These are phyloP conservation scores for Lignosus rhinocerotis DNA, from an alignment of 1,284 basidiomycete genomes.

Conservation along the genomic window DNA sequence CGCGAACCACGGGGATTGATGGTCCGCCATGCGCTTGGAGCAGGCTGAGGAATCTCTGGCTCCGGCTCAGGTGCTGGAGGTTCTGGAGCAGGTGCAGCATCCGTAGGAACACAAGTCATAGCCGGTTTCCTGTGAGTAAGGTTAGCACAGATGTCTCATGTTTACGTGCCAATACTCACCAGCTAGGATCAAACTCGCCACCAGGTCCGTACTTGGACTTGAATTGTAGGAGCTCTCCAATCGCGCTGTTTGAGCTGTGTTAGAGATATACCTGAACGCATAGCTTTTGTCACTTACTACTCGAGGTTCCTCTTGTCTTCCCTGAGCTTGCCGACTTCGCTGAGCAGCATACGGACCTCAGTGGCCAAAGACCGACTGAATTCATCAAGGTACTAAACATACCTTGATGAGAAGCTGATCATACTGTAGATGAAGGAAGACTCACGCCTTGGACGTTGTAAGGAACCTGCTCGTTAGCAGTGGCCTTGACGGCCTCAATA, in stretches of 20 bases:
- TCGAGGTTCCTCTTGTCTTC: constrained; percentile 71
- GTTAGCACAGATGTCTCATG: constrained; percentile 9
- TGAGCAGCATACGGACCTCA: constrained; percentile 77
- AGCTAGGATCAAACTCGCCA: constrained; percentile 74
- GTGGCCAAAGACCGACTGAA: constrained; percentile 77
- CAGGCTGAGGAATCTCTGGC: constrained; percentile 24
- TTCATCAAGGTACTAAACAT: constrained; percentile 66
- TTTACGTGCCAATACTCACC: constrained; percentile 41
- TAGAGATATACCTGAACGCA: neutral
- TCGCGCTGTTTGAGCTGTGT: constrained; percentile 47
- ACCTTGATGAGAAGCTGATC: constrained; percentile 9
- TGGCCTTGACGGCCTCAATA: constrained; percentile 59
- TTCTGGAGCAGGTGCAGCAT: constrained; percentile 20
- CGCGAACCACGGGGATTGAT: constrained; percentile 36
- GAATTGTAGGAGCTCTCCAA: constrained; percentile 64
- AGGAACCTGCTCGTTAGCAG: constrained; percentile 68
- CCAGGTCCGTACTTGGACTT: constrained; percentile 73
- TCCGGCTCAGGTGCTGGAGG: constrained; percentile 18
- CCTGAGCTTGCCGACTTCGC: constrained; percentile 74
- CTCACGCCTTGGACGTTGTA: constrained; percentile 77
- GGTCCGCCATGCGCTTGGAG: constrained; percentile 60
- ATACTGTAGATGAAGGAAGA: constrained; percentile 6
- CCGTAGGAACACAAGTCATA: constrained; percentile 30
- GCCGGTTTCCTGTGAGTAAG: constrained; percentile 46
- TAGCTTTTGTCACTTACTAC: constrained; percentile 49